Evolutionary conservation across 2,329 filamentous ascomycete genomes (phyloP), one percentile per base, ranked within the genome.

Genomic region (Coleophoma cylindrospora): DNA sequence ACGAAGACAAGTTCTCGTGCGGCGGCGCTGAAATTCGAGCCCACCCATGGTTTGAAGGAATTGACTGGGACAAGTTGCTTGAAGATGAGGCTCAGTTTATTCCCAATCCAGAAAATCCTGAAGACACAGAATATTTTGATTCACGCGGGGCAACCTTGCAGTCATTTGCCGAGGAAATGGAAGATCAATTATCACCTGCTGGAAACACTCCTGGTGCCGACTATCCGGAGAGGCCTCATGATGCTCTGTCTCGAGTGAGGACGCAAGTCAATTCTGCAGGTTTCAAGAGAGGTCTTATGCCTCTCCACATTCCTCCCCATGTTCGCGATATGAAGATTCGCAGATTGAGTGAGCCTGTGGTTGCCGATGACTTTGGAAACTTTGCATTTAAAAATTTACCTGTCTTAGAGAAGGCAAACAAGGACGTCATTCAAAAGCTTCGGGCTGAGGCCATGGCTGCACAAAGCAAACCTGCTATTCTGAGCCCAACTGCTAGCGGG

Each of bases 51-150:
- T 96, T 99, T 63, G 74, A 79, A 14, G 89, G 86, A 34, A 76
- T 95, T 60, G 90, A 89, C 61, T 99, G 94, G 94, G 86, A 91
- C 22, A 89, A 86, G 1, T 71, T 99, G 17, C 78, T 96, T n/a
- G 86, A 97, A 63, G 92, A 97, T 56, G 91, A 96, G 63, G 91
- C 95, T 3, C 90, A 96, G 52, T 99, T 99, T 65, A 87, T 99
- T 11, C 94, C 94, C 0, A 87, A 89, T 38, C 86, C 88, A 1
- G 90, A 96, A 63, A 92, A 99, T 59, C 91, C 90, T 0, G 94
- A 99, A 66, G 92, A 99, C 63, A 99, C 94, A 0, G 95, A 99
- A 64, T 99, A 99, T 64, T 99, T 99, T 60, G 94, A 99, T 70
- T 72, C 89, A 19, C 82, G 94, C 57, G 94, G 94, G 27, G 94